Base-by-base conservation (phyloP, 2,329 filamentous ascomycete genomes). In the Teratosphaeria gauchensis region DNA sequence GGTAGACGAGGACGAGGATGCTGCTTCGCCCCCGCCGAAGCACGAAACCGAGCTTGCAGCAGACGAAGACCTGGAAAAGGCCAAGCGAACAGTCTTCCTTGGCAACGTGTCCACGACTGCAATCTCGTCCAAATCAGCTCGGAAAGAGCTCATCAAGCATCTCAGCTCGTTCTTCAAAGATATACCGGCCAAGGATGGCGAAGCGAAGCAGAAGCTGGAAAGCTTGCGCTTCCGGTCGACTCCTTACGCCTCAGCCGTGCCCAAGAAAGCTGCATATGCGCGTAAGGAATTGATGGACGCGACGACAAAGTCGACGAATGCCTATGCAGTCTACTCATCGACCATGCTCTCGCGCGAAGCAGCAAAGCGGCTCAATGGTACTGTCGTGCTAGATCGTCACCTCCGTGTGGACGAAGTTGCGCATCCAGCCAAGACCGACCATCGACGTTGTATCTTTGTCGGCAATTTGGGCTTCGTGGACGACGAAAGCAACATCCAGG, bases 381-480 rank as follows among this genome's bases (percentile, higher is more conserved):
- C 84, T 1, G 78, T 90, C 16, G 81, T 97, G 2, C 83, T 99
- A 16, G 88, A 89, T 65, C 87, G 94, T 33, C 94, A 99, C 74
- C 77, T 99, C 58, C 86, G 92, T 51, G 92, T 92, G 28, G 94
- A 99, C 75, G 90, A 86, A 64, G 86, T 99, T 35, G 90, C 92
- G 0, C 91, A 96, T 74, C 94, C 94, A 0, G 81, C 88, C 14
- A 83, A 86, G 48, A 84, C 86, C 19, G 92, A 95, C 70, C 86
- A 96, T 73, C 86, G 88, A 60, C 88, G 92, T 57, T 99, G 94
- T 73, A 86, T 99, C 16, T 99, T 99, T 69, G 89, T 99, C 30
- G 94, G 94, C 53, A 99, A 99, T 70, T 82, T 99, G 1, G 91
- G 90, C 55, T 99, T 99, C 68, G 90, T 99, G 16, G 92, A 96